phyloP scores from a whole-genome alignment of 2,329 filamentous ascomycete genomes.

The Intubia oerlemansii region DNA sequence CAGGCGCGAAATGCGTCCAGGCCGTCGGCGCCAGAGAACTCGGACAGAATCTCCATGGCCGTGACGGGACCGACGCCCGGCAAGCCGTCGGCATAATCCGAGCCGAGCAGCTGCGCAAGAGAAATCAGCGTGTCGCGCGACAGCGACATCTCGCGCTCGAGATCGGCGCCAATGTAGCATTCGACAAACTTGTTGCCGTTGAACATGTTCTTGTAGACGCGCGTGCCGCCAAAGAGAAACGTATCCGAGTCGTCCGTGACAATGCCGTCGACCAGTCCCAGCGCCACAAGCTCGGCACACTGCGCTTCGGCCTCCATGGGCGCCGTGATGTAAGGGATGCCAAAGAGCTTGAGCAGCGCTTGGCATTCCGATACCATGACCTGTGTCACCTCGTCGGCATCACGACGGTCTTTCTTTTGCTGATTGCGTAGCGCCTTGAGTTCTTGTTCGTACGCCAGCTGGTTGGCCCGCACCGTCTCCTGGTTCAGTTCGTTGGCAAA shows the following conservation, averaged over 20 bases:
- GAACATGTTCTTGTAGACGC: constrained; percentile 99
- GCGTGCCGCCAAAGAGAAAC: constrained; percentile 87
- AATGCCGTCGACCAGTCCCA: constrained; percentile 88
- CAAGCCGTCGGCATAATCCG: constrained; percentile 86
- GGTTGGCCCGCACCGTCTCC: constrained; percentile 30
- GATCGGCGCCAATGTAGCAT: constrained; percentile 67
- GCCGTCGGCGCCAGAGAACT: constrained; percentile 44
- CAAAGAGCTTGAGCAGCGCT: constrained; percentile 71
- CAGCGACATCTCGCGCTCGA: constrained; percentile 77
- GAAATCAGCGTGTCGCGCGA: constrained; percentile 73
- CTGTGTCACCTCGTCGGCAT: constrained; percentile 91
- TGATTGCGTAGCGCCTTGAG: constrained; percentile 74
- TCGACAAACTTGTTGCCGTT: constrained; percentile 96
- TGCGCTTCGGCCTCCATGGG: constrained; percentile 99
- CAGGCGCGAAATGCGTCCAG: constrained; percentile 66
- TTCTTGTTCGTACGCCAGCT: constrained; percentile 67
- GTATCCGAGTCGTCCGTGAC: constrained; percentile 95
- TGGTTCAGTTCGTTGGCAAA: constrained; percentile 79
- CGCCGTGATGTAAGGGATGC: constrained; percentile 86
- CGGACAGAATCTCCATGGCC: constrained; percentile 79
- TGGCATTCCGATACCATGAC: constrained; percentile 95
- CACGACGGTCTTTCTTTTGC: constrained; percentile 86
- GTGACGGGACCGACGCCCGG: constrained; percentile 84
- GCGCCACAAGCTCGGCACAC: constrained; percentile 69
- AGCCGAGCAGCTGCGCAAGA: constrained; percentile 76